A percentile compares a stretch with the other conserved stretches of the same genome.
These are phyloP conservation scores for Rhodotorula toruloides DNA, from an alignment of 768 basidiomycete genomes.

Conservation along the genomic window DNA sequence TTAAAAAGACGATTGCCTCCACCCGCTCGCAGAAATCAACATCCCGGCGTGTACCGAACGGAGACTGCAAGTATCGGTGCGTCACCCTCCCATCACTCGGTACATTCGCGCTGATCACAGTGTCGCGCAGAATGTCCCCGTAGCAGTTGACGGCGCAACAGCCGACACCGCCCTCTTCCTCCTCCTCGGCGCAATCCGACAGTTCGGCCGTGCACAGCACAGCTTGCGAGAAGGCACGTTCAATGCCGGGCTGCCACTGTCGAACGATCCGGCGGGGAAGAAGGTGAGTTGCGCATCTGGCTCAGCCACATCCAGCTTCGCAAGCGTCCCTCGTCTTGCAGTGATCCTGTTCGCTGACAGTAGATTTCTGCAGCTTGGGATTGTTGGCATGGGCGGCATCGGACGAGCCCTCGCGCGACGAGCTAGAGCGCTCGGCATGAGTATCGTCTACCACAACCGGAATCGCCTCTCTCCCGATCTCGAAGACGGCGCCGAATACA, in stretches of 20 bases:
- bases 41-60: slow-evolving; percentile 17
- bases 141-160: slow-evolving; percentile 83
- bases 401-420: slow-evolving; percentile 54
- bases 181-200: slow-evolving; percentile 68
- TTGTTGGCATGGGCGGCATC: slow-evolving; percentile 51
- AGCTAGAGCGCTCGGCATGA: slow-evolving; percentile 76
- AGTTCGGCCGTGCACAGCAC: slow-evolving; percentile 63
- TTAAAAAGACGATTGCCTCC: neutral
- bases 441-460: slow-evolving; percentile 66
- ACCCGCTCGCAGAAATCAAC: slow-evolving; percentile 11
- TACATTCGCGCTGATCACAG: neutral
- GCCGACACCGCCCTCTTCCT: slow-evolving; percentile 84
- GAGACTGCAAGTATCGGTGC: slow-evolving; percentile 14
- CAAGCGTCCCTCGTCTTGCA: neutral
- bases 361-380: slow-evolving; percentile 44
- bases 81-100: neutral
- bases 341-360: neutral
- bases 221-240: slow-evolving; percentile 47
- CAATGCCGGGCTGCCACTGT: slow-evolving; percentile 41
- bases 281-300: slow-evolving; percentile 2
- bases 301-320: neutral
- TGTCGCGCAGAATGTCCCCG: slow-evolving; percentile 64
- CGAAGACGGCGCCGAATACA: slow-evolving; percentile 60
- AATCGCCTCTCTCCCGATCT: slow-evolving; percentile 59
- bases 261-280: slow-evolving; percentile 46